Base-by-base conservation (phyloP, 2,329 filamentous ascomycete genomes). In the Blumeria hordei region DNA sequence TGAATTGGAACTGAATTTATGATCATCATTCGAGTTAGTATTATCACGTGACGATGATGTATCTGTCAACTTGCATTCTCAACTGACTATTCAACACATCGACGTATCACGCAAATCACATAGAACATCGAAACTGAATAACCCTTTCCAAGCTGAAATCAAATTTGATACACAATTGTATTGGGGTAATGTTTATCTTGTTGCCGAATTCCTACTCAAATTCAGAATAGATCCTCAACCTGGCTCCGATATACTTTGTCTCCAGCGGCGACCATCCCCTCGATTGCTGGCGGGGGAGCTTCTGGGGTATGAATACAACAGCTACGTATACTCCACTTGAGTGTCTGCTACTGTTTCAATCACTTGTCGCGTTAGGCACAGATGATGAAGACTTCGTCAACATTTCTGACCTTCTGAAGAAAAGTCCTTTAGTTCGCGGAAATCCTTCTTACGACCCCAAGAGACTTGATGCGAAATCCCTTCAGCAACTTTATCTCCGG, bases 311-410 rank as follows among this genome's bases (percentile, higher is more conserved):
- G 74, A 75, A 71, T 71, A 68, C 69, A 64, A 67, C 69, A 68
- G 74, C 74, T 65, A 72, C 74, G 64, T 88, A 92, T 70, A 90
- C 86, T 65, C 78, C 82, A 62, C 83, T 93, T 72, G 88, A 94
- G 75, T 84, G 82, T 65, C 75, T 93, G 58, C 77, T 92, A 61
- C 76, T 94, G 64, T 90, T 92, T 70, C 85, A 90, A 69, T 82
- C 81, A 58, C 75, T 93, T 60, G 75, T 80, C 61, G 72, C 73
- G 61, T 74, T 84, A 67, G 83, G 83, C 64, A 71, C 80, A 60
- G 75, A 79, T 60, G 71, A 78, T 54, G 67, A 73, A 58, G 78
- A 76, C 65, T 92, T 93, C 69, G 70, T 71, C 63, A 74, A 74
- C 61, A 85, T 92, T 59, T 88, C 87, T 57, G 76, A 83, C 60